Evolutionary conservation across 2,329 filamentous ascomycete species (phyloP).

Genomic region (Fusarium avenaceum): DNA sequence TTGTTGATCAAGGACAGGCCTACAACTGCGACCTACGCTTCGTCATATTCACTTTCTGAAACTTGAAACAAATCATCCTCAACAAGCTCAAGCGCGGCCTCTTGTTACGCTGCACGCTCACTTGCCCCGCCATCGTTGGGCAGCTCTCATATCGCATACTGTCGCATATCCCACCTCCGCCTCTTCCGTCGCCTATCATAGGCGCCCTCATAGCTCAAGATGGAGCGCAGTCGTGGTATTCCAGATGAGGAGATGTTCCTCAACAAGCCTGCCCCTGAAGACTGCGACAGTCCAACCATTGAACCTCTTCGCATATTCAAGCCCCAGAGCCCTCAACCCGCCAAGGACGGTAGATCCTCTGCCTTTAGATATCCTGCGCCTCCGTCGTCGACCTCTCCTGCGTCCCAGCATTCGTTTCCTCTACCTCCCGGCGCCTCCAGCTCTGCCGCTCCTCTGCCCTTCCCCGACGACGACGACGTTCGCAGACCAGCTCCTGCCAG

Average conservation of each 20-base stretch:
- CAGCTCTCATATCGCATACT: conserved; percentile 25
- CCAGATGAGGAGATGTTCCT: conserved; percentile 89
- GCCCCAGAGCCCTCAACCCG: conserved; percentile 74
- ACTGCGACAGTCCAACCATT: conserved; percentile 80
- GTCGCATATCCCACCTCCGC: conserved; percentile 16
- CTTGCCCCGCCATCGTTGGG: conserved; percentile 34
- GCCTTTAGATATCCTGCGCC: conserved; percentile 66
- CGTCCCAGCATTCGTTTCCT: conserved; percentile 70
- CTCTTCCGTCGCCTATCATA: conserved; percentile 15
- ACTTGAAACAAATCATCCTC: conserved; percentile 20
- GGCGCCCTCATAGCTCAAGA: conserved; percentile 51
- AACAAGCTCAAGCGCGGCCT: conserved; percentile 16
- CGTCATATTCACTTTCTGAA: conserved; percentile 13
- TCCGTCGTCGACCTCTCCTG: conserved; percentile 57
- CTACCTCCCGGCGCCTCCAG: conserved; percentile 78
- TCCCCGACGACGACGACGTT: conserved; percentile 77
- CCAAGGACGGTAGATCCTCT: conserved; percentile 56
- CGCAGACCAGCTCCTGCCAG: conserved; percentile 62
- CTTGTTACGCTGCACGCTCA: conserved; percentile 7
- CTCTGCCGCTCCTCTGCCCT: conserved; percentile 75
- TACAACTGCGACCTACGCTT: conserved; percentile 7
- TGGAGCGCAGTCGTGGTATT: conserved; percentile 72
- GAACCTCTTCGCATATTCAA: conserved; percentile 90
- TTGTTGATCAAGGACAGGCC: conserved; percentile 27
- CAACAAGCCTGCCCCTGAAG: conserved; percentile 65